Conservation (phyloP, 768 basidiomycete species). For the Termitomyces titanicus region DNA sequence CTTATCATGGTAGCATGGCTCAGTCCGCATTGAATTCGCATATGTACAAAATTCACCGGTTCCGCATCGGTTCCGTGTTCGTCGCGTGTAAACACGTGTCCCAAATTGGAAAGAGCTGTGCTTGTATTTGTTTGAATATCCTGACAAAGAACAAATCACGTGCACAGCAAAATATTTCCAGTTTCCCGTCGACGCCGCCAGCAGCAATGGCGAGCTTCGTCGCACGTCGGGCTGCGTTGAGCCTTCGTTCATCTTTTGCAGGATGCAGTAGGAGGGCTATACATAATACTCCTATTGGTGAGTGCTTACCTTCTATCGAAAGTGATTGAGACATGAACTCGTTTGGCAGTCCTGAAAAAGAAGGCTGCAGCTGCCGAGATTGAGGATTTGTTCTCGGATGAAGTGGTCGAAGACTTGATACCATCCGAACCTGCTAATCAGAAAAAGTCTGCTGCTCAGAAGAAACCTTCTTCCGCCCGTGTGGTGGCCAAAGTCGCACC, state of each 20-base stretch:
- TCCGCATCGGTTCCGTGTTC: no score
- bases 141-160: not conserved
- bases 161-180: not conserved
- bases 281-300: constrained; percentile 8
- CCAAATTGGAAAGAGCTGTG: not conserved
- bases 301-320: not conserved
- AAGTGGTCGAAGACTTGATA: constrained; percentile 4
- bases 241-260: not conserved
- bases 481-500: not conserved
- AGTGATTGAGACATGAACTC: not conserved
- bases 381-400: constrained; percentile 12
- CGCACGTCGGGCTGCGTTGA: not conserved
- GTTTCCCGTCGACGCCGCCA: not conserved
- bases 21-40: no score
- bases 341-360: constrained; percentile 9
- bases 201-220: constrained; percentile 8
- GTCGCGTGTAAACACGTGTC: not conserved
- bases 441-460: not conserved
- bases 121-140: not conserved
- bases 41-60: no score
- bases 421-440: not conserved
- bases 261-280: constrained; percentile 1
- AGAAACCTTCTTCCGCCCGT: no score
- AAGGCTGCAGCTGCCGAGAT: constrained; percentile 6
- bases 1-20: no score